Conservation (phyloP, 2,329 filamentous ascomycete genomes). For the Cercospora berteroae region DNA sequence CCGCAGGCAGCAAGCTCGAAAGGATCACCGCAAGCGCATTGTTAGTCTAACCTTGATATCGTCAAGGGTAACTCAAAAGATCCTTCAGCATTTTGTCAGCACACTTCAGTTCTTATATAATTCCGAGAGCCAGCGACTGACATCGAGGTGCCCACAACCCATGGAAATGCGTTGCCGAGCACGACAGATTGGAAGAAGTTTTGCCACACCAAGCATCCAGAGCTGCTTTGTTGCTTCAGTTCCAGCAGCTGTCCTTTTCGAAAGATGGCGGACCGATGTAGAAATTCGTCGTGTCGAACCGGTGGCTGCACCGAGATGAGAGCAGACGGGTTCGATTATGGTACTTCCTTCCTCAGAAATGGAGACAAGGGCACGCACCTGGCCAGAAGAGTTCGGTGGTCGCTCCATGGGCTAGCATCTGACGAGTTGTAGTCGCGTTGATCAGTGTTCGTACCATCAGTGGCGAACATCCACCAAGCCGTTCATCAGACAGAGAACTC, state of each 20-base stretch:
- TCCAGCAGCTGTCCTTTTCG: too few relatives aligned
- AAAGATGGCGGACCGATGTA: too few relatives aligned
- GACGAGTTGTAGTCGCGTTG: too few relatives aligned
- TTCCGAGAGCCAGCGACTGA: too few relatives aligned
- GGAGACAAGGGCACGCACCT: background rate
- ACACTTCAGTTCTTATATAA: background rate
- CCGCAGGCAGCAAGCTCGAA: background rate
- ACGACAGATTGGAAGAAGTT: too few relatives aligned
- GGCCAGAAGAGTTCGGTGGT: background rate
- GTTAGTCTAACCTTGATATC: background rate
- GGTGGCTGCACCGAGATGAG: background rate
- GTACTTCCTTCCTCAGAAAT: background rate
- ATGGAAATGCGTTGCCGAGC: too few relatives aligned
- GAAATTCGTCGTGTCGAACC: background rate
- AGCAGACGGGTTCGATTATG: background rate
- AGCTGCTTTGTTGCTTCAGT: too few relatives aligned
- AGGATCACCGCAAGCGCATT: background rate
- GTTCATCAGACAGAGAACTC: background rate
- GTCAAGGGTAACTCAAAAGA: background rate
- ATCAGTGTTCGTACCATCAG: background rate
- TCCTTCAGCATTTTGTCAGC: background rate
- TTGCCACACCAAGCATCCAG: too few relatives aligned
- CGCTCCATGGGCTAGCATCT: background rate
- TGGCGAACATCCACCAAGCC: too few relatives aligned
- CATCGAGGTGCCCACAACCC: too few relatives aligned